Percentiles rank a stretch among this genome's conserved stretches.
phyloP scores from a whole-genome alignment of 768 basidiomycete genomes.

The Mycena haematopus region DNA sequence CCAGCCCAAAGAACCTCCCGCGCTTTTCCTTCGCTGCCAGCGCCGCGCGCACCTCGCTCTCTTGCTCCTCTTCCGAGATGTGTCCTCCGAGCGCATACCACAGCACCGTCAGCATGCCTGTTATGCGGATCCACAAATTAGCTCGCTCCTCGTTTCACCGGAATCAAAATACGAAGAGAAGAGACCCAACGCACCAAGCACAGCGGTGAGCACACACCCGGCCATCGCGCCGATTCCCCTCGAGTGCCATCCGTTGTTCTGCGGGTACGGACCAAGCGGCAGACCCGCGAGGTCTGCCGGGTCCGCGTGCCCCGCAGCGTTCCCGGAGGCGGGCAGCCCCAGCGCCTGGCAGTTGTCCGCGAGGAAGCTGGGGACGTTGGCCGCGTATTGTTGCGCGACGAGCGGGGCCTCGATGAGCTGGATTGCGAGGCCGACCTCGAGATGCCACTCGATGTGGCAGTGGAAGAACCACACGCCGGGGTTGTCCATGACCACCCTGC shows the following conservation, averaged over 20 bases:
- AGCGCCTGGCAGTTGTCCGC: slow-evolving; percentile 76
- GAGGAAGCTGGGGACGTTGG: slow-evolving; percentile 61
- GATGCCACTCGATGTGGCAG: slow-evolving; percentile 89
- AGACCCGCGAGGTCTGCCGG: slow-evolving; percentile 73
- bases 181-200: slow-evolving; percentile 50
- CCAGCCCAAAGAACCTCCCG: slow-evolving; percentile 52
- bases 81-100: slow-evolving; percentile 87
- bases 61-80: slow-evolving; percentile 82
- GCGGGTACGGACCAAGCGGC: slow-evolving; percentile 72
- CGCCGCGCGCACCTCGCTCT: slow-evolving; percentile 65
- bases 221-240: slow-evolving; percentile 80
- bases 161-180: neutral
- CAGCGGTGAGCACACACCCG: slow-evolving; percentile 82
- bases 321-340: slow-evolving; percentile 69
- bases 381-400: slow-evolving; percentile 60
- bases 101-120: slow-evolving; percentile 73
- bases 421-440: slow-evolving; percentile 83
- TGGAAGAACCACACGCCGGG: slow-evolving; percentile 91
- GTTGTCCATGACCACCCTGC: slow-evolving; percentile 78
- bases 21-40: slow-evolving; percentile 63
- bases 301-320: slow-evolving; percentile 83
- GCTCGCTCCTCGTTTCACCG: neutral
- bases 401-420: slow-evolving; percentile 86
- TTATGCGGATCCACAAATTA: neutral
- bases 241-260: slow-evolving; percentile 73